Evolutionary conservation across 768 basidiomycete genomes (phyloP), one percentile per base, ranked within the genome.

Genomic region (Serendipita sp.): DNA sequence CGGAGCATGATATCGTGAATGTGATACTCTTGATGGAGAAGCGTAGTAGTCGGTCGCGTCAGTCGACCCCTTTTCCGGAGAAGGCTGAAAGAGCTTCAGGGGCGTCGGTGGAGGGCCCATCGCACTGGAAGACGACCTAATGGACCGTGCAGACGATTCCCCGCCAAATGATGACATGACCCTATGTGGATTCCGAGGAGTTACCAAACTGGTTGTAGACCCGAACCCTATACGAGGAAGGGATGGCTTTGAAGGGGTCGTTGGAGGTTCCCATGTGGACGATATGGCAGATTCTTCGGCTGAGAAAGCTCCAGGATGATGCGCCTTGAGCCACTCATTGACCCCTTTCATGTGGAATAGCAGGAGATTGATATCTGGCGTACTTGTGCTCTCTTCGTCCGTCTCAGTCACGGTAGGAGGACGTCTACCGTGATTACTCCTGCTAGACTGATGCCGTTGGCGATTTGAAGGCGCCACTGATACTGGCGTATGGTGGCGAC

Each of bases 71-170:
- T 48, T 7, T 20, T 20, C 20, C n/a, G 45, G 45, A 9, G 45
- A 48, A 9, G 45, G n/a, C 26, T 48, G 22, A n/a, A 58, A 58
- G 17, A 58, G 31, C 30, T 33, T 26, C 11, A 34, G 9, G 11
- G 53, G 53, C n/a, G 53, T 58, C 9, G 53, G 53, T 13, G 53
- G 53, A 58, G 53, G 53, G 9, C 53, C 53, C 53, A 58, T 58
- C n/a, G 45, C n/a, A 34, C 53, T 58, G 11, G 53, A 58, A 34
- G 17, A 58, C 2, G 53, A 28, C 53, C 53, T 58, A 58, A 24
- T 58, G 9, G 53, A 58, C 22, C 30, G 53, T 22, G 31, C 30
- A 33, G 53, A 58, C n/a, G 53, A 58, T 22, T n/a, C 30, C 11
- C 53, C 53, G 11, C n/a, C 26, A 48, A 9, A 20, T 28, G 20